These are phyloP conservation scores for Eucommia ulmoides DNA, from an alignment of 257 asterid species.

Conservation along the genomic window DNA sequence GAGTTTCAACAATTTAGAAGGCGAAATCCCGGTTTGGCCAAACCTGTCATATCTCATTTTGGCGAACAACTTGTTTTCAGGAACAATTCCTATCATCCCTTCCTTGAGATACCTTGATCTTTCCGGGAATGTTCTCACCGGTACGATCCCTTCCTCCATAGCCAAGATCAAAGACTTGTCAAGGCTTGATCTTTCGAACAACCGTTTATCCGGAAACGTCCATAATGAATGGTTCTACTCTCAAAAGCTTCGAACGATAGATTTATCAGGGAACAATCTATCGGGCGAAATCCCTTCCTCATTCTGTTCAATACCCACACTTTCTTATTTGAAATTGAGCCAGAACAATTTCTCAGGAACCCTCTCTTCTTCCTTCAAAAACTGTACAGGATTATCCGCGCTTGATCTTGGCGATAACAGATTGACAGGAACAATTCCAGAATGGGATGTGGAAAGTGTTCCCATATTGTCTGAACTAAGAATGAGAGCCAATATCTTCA, in stretches of 20 bases:
- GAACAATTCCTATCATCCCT: conserved; percentile 4
- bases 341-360: conserved; percentile 12
- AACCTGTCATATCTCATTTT: conserved; percentile 2
- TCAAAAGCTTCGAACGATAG: conserved; percentile 8
- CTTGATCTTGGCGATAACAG: conserved; percentile 25
- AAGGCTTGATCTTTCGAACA: conserved; percentile 8
- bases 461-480: background rate
- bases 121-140: conserved; percentile 10
- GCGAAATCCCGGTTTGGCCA: conserved; percentile 5
- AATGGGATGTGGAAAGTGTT: conserved; percentile 10
- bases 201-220: conserved; percentile 9
- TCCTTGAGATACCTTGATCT: conserved; percentile 3
- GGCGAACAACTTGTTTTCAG: conserved; percentile 9
- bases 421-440: conserved; percentile 11
- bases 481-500: conserved; percentile 7
- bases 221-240: conserved; percentile 9
- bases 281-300: conserved; percentile 13
- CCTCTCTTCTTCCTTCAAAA: conserved; percentile 10
- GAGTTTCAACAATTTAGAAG: background rate
- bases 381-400: conserved; percentile 3
- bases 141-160: conserved; percentile 6
- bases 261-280: conserved; percentile 14
- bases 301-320: background rate
- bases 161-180: background rate
- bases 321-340: conserved; percentile 10